A percentile compares a stretch with the other conserved stretches of the same genome.
Conservation (phyloP, 2,329 filamentous ascomycete species). For the Claviceps sorghi region DNA sequence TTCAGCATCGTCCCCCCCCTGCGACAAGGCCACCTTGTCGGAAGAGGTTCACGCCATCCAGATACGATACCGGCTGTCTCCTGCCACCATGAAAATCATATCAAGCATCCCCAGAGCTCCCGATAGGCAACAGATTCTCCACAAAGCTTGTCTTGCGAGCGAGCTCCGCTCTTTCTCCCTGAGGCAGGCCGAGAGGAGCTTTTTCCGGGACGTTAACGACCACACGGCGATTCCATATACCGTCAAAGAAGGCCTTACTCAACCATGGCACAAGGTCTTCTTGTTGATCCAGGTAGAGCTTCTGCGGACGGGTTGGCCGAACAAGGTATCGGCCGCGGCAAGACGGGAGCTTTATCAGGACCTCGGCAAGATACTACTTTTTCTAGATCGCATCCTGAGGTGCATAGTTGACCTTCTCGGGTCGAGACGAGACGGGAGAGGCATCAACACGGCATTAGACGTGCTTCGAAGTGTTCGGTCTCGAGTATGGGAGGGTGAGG, state of each 20-base stretch:
- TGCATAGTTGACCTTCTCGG: conserved; percentile 26
- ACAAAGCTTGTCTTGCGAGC: conserved; percentile 22
- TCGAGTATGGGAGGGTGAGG: conserved; percentile 65
- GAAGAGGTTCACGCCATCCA: conserved; percentile 15
- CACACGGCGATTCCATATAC: conserved; percentile 24
- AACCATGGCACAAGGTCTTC: conserved; percentile 59
- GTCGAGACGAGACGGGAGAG: conserved; percentile 42
- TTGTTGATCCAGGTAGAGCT: conserved; percentile 61
- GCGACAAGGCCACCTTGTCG: background rate
- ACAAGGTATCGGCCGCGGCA: conserved; percentile 23
- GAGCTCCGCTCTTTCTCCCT: conserved; percentile 25
- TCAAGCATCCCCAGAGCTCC: conserved; percentile 14
- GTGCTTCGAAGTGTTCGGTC: conserved; percentile 64
- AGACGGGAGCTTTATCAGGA: conserved; percentile 21
- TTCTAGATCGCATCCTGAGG: conserved; percentile 21
- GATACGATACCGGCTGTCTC: conserved; percentile 20
- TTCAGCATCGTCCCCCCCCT: background rate
- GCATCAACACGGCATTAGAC: conserved; percentile 56
- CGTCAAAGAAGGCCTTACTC: conserved; percentile 29
- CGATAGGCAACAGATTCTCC: conserved; percentile 20
- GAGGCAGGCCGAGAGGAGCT: conserved; percentile 18
- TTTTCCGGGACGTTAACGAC: conserved; percentile 25
- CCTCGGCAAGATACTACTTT: conserved; percentile 16
- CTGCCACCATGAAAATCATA: conserved; percentile 18
- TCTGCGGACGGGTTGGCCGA: conserved; percentile 45